Conservation (phyloP, 139 green algal genomes). For the Chlamydomonas schloesseri region DNA sequence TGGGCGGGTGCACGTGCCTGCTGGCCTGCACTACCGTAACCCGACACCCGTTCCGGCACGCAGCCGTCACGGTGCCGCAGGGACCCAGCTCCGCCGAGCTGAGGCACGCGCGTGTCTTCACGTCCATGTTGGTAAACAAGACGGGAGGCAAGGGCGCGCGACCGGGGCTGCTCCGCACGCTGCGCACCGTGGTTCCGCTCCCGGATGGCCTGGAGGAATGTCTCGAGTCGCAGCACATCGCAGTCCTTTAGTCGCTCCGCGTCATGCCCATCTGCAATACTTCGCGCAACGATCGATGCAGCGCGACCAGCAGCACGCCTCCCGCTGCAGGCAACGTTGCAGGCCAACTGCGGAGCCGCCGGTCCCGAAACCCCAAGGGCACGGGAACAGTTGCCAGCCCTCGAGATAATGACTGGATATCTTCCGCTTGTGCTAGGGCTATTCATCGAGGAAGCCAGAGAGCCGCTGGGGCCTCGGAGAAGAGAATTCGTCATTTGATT, state of each 20-base stretch:
- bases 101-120: not conserved
- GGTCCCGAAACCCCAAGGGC: too few species aligned
- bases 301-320: not conserved
- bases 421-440: too few species aligned
- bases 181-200: not conserved
- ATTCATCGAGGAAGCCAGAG: too few species aligned
- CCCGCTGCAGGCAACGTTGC: not conserved
- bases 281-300: not conserved
- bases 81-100: not conserved
- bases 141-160: too few species aligned
- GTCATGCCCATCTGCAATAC: conserved; percentile 35
- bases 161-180: not conserved
- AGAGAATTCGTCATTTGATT: too few species aligned
- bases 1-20: too few species aligned
- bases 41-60: too few species aligned
- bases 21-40: too few species aligned
- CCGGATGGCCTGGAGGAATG: conserved; percentile 34
- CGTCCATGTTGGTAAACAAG: not conserved
- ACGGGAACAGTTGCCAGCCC: too few species aligned
- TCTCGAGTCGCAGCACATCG: conserved; percentile 43
- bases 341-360: not conserved
- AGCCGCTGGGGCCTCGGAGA: too few species aligned
- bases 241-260: conserved; percentile 31
- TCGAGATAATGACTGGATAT: too few species aligned
- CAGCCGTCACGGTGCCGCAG: too few species aligned